phyloP scores from a whole-genome alignment of 129 eudicot species.

The Ambrosia trifida region DNA sequence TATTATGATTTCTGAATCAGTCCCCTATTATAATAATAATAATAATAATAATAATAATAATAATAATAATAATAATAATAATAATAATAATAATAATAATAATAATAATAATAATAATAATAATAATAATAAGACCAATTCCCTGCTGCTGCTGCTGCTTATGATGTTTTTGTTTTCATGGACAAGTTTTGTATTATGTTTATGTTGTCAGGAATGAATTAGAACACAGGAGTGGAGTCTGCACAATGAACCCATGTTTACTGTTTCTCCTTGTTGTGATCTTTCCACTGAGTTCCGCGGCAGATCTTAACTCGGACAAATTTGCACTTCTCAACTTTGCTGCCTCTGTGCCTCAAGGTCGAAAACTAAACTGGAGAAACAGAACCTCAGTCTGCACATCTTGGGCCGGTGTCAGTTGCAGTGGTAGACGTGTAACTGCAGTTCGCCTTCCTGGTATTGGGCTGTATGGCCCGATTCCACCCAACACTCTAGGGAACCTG shows the following conservation, averaged over 20 bases:
- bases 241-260: constrained; percentile 39
- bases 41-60: no score
- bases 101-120: no score
- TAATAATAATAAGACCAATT: constrained; percentile 8
- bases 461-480: constrained; percentile 68
- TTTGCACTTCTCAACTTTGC: constrained; percentile 71
- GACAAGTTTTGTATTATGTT: not conserved
- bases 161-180: not conserved
- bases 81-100: no score
- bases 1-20: no score
- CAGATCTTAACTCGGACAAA: constrained; percentile 65
- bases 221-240: not conserved
- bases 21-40: no score
- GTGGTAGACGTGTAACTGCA: constrained; percentile 47
- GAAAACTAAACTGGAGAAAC: constrained; percentile 67
- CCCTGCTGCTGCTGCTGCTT: not conserved
- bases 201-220: constrained; percentile 25
- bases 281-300: constrained; percentile 38
- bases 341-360: constrained; percentile 59
- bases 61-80: no score
- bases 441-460: constrained; percentile 77
- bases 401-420: constrained; percentile 79
- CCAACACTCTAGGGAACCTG: constrained; percentile 64
- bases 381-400: constrained; percentile 54
- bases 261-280: constrained; percentile 27